Evolutionary conservation across 805 yeast species (phyloP), one percentile per base, ranked within the genome.

Genomic region (Vanderwaltozyma verrucispora): DNA sequence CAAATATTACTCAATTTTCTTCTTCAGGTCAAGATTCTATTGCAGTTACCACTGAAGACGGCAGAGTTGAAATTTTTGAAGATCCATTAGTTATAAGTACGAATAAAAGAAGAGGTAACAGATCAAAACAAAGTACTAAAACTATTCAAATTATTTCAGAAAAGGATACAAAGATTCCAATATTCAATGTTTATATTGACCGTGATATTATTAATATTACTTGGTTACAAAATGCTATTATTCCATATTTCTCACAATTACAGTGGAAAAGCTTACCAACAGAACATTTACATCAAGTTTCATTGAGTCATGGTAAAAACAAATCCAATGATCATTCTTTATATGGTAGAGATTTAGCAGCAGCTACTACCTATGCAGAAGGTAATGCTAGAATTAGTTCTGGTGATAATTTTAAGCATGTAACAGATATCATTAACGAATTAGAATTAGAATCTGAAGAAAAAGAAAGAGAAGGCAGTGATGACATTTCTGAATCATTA

Each of bases 21-120:
- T 59, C 66, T 40, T 42, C 32, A 18, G 67, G 63, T 5, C 54
- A 54, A 16, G 39, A 47, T 11, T 30, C 40, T 4, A 51, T 59
- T 15, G 59, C 54, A 1, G 80, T 74, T 0, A 64, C 80, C 5
- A 81, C 88, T 11, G 94, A 86, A 56, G 77, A 73, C 41, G 95
- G 96, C 6, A 50, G 59, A 11, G 64, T 83, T 7, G 95, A 87
- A 54, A 51, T 84, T 1, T 88, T 86, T 62, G 66, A 67, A 36
- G 68, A 77, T 47, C 80, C 87, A 5, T 63, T 64, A 45, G 48
- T 56, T 12, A 43, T 47, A 20, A 40, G 40, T 17, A 44, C 40
- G 6, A 62, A 56, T n/a, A 70, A 56, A 62, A 70, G 64, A 67
- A 71, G 64, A 67, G 67, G 69, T 47, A 48, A 63, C 52, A 44